Evolutionary conservation across 805 yeast species (phyloP), one percentile per base, ranked within the genome.

Genomic region (Clavispora carvajalis): DNA sequence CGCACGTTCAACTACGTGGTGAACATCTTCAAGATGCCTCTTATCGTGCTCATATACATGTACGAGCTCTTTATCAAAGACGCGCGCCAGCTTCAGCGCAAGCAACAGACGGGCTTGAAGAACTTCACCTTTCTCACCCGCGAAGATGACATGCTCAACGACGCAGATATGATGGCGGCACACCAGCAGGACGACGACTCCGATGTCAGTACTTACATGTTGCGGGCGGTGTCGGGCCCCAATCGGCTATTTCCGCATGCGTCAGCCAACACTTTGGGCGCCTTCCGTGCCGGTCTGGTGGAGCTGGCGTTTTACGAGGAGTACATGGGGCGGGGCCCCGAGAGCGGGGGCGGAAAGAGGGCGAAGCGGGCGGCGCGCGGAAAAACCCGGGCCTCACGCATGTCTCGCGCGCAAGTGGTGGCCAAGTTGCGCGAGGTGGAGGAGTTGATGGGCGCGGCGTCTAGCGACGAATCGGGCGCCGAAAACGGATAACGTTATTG

Each of bases 301-400:
- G 72, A 66, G 42, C 62, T 67, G 18, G 43, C 63, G 25, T 62
- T 64, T 36, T 58, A 63, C 33, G 69, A 65, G 38, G 69, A 63
- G 35, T 46, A 60, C 16, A 45, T 64, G 19, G 54, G 59, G 23
- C 56, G 53, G 36, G 57, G 55, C 37, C 62, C 57, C 38, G 65
- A 25, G 16, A 25, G 64, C 6, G 30, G 38, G 34, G 22, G 38
- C 23, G 16, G 38, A 7, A 19, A 2, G 9, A 12, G 21, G 11
- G 16, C 16, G 9, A 25, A 25, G 8, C 29, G 16, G 19, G 18
- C 12, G 16, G 33, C 21, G 33, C 33, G 34, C 23, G 23, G 22
- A 5, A 18, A 18, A 17, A 10, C 10, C 13, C 28, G 28, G 3
- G 31, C 17, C 7, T 11, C 31, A n/a, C 2, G 12, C 7, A 15